Conservation (phyloP, 352 stramenopile species). For the Globisporangium sylvaticum region DNA sequence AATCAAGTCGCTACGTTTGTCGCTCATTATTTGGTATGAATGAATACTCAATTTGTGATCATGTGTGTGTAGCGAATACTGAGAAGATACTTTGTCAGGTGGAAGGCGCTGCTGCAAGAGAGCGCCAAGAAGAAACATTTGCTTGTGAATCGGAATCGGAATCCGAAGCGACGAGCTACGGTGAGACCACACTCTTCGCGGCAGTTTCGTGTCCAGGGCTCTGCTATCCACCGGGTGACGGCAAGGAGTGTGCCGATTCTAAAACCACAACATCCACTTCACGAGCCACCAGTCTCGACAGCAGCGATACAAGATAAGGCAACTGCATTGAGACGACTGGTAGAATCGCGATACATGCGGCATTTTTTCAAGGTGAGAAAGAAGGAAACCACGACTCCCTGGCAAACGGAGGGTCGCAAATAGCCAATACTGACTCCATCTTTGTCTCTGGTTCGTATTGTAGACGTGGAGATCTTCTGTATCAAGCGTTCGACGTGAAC, state of each 20-base stretch:
- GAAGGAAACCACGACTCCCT: not conserved
- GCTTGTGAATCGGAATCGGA: not conserved
- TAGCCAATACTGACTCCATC: not conserved
- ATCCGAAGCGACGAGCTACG: too few relatives aligned
- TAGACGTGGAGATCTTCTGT: not conserved
- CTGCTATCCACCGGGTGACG: not conserved
- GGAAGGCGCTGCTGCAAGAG: not conserved
- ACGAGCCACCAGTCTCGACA: not conserved
- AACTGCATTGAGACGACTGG: not conserved
- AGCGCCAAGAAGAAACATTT: not conserved
- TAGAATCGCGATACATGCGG: not conserved
- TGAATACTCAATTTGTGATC: not conserved
- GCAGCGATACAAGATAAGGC: not conserved
- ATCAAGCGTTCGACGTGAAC: not conserved
- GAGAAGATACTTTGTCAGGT: not conserved
- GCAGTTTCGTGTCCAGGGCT: constrained; percentile 8
- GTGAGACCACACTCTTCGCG: not conserved
- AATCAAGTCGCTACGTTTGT: not conserved
- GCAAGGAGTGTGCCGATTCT: not conserved
- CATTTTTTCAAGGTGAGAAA: constrained; percentile 6
- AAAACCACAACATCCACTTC: not conserved
- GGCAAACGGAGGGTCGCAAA: not conserved
- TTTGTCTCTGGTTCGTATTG: not conserved
- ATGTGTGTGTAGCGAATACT: not conserved
- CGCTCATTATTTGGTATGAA: not conserved